Evolutionary conservation across 2,329 filamentous ascomycete genomes (phyloP).

Genomic region (Cladosporium sp.): DNA sequence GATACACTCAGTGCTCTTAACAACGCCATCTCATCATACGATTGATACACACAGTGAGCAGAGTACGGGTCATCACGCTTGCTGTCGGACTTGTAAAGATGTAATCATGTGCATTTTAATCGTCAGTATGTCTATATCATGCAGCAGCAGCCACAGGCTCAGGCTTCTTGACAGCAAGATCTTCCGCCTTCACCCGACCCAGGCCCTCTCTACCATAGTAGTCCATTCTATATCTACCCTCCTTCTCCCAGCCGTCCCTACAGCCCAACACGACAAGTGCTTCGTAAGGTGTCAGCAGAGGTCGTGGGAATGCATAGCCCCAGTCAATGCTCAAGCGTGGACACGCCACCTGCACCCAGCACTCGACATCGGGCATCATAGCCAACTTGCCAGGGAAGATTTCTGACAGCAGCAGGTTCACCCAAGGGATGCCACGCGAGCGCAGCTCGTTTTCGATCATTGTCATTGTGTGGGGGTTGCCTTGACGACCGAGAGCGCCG

Average conservation of each 20-base stretch:
- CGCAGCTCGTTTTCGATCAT: slow-evolving; percentile 76
- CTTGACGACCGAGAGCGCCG: slow-evolving; percentile 86
- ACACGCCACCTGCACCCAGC: slow-evolving; percentile 97
- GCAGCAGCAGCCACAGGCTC: slow-evolving; percentile 5
- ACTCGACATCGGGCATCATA: slow-evolving; percentile 88
- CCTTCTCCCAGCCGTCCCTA: slow-evolving; percentile 61
- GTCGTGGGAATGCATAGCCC: slow-evolving; percentile 91
- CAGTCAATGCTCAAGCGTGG: slow-evolving; percentile 97
- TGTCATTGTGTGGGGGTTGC: slow-evolving; percentile 87
- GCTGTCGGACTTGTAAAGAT: too few relatives aligned
- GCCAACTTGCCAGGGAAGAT: slow-evolving; percentile 95
- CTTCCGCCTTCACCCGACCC: slow-evolving; percentile 62
- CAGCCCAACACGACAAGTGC: slow-evolving; percentile 84
- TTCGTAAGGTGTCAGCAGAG: slow-evolving; percentile 89
- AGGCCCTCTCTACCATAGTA: slow-evolving; percentile 92
- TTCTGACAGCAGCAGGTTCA: slow-evolving; percentile 85
- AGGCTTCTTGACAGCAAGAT: slow-evolving; percentile 14
- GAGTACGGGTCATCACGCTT: too few relatives aligned
- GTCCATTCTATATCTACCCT: slow-evolving; percentile 78
- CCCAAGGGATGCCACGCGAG: slow-evolving; percentile 68
- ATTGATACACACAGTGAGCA: too few relatives aligned
- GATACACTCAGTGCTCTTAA: too few relatives aligned
- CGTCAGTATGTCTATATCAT: neutral
- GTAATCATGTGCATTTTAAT: neutral
- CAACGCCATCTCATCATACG: too few relatives aligned